phyloP scores from a whole-genome alignment of 2,329 filamentous ascomycete genomes.

The Diaporthe sp. region DNA sequence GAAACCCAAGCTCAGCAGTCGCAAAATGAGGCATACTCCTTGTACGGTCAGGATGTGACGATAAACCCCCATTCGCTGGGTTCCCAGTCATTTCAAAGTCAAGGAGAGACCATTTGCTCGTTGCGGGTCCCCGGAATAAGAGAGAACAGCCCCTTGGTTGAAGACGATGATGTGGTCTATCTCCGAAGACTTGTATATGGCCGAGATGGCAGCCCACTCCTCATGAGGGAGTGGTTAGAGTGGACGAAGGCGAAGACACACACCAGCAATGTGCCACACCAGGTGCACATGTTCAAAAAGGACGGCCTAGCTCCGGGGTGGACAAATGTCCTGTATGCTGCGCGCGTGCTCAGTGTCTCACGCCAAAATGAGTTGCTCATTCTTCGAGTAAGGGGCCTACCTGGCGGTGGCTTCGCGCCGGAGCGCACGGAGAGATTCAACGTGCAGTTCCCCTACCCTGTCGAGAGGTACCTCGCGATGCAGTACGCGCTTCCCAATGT shows the following conservation, averaged over 20 bases:
- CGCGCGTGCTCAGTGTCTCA: conserved; percentile 44
- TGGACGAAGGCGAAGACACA: neutral
- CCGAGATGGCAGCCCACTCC: conserved; percentile 5
- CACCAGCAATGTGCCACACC: neutral
- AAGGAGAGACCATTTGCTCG: conserved; percentile 35
- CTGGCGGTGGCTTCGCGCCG: neutral
- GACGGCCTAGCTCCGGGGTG: conserved; percentile 37
- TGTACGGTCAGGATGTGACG: conserved; percentile 42
- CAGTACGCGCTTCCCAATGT: conserved; percentile 40
- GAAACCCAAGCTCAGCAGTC: conserved; percentile 40
- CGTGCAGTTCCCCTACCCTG: conserved; percentile 42
- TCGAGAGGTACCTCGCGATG: conserved; percentile 39
- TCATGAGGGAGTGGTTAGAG: conserved; percentile 36
- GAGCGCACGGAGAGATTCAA: conserved; percentile 42
- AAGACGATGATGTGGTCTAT: conserved; percentile 45
- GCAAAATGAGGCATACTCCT: conserved; percentile 42
- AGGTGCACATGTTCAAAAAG: neutral
- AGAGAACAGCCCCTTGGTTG: conserved; percentile 44
- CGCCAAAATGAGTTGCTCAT: conserved; percentile 41
- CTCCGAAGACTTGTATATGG: conserved; percentile 44
- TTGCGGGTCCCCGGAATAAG: conserved; percentile 44
- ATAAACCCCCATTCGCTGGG: conserved; percentile 15
- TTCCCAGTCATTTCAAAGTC: conserved; percentile 10
- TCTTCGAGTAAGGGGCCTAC: conserved; percentile 42
- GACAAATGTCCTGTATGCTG: conserved; percentile 43